Conservation (phyloP, 2,329 filamentous ascomycete species). For the Elsinoe arachidis region DNA sequence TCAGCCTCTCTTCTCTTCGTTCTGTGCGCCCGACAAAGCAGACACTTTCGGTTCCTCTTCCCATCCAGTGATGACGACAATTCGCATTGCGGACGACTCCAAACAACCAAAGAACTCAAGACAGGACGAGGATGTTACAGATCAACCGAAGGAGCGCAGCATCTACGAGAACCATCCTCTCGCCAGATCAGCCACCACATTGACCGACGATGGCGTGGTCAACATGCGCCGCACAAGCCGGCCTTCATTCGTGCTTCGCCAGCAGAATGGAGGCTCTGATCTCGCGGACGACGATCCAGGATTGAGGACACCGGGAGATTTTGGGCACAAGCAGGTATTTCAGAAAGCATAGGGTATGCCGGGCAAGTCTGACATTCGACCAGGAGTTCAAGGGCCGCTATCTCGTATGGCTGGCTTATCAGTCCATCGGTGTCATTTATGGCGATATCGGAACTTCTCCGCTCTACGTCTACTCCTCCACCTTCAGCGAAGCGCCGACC, state of each 20-base stretch:
- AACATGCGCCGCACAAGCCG: background rate
- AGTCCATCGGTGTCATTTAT: conserved; percentile 59
- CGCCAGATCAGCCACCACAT: background rate
- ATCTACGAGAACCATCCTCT: conserved; percentile 1
- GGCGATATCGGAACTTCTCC: conserved; percentile 60
- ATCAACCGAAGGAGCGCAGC: background rate
- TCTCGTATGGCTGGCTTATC: conserved; percentile 48
- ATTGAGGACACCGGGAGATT: conserved; percentile 20
- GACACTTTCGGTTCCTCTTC: no score
- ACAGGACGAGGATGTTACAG: background rate
- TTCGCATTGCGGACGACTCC: conserved; percentile 5
- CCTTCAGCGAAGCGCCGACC: conserved; percentile 47
- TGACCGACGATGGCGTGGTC: conserved; percentile 9
- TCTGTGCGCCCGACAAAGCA: no score
- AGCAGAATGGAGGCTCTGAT: background rate
- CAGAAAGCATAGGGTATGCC: background rate
- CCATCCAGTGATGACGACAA: background rate
- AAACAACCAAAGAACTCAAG: background rate
- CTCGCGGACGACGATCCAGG: conserved; percentile 20
- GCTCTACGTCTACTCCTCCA: conserved; percentile 65
- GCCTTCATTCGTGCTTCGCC: background rate
- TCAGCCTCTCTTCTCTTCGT: no score
- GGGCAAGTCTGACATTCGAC: background rate
- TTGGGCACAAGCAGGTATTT: conserved; percentile 19
- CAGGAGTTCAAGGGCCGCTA: conserved; percentile 27